Base-by-base conservation (phyloP, 2,329 filamentous ascomycete species). In the Aspergillus sp. region DNA sequence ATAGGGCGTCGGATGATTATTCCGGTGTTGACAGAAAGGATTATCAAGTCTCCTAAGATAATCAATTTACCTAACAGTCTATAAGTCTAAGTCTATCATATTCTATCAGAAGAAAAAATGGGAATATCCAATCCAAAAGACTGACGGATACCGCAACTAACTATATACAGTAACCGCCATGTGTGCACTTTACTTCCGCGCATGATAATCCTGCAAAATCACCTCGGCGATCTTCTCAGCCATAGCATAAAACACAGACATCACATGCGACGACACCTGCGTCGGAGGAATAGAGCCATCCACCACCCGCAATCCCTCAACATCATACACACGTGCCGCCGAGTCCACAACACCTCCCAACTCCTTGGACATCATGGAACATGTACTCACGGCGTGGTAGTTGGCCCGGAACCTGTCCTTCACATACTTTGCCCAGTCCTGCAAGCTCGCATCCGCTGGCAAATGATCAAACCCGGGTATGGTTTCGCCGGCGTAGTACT, bases 271-370 rank as follows among this genome's bases (percentile, higher is more conserved):
- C 17, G 62, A 64, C 3, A 64, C 47, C 41, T 65, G 62, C 15
- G 60, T 64, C 2, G 67, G 65, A 12, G 62, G 59, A 10, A 66
- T 60, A 39, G 64, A 68, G 6, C 65, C 65, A 48, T 70, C 67
- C 22, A 68, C 57, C 1, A 70, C 66, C 7, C 67, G 59, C 9
- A 69, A 59, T 4, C 59, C 55, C n/a, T 61, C 32, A 1, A 62
- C 57, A 12, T 59, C 65, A 45, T 67, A 66, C 5, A 64, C 62
- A 45, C 47, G 59, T 20, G 59, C 58, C 15, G 52, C 53, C 15
- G 52, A 35, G 45, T 65, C 61, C 1, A 70, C 61, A 13, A 67
- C 64, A 30, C 65, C 65, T n/a, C 60, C 64, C 20, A 61, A 30
- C 20, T 64, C 62, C 15, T 43, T 52, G 2, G 51, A 6, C 52